Base-by-base conservation (phyloP, 768 basidiomycete species). In the Mycena latifolia region DNA sequence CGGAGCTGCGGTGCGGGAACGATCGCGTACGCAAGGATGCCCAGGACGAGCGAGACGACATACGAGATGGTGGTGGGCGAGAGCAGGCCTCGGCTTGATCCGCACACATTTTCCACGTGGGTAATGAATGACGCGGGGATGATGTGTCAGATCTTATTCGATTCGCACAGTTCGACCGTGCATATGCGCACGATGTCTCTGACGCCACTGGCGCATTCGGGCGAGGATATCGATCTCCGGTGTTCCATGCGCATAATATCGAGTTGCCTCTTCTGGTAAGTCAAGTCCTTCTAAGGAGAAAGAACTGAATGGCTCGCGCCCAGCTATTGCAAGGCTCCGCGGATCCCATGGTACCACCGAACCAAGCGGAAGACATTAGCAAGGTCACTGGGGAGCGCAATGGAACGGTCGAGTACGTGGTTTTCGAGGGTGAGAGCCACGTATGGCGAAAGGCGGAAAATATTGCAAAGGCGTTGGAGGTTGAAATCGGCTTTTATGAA, bases 401-500 rank as follows among this genome's bases (percentile, higher is more conserved):
- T 1, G 84, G 84, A 0, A 67, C 71, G 20, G 81, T 82, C 28
- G 80, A 86, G 67, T 81, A 83, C 53, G 72, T 81, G 39, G 66
- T 81, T 14, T 86, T 84, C 71, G 81, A 84, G 39, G 85, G 86
- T 15, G 85, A 88, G 70, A 84, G 85, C 2, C 84, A 86, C 65
- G 84, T 84, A 4, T 85, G 78, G 76, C 70, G 82, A 48, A 79
- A 77, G 69, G 78, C 76, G 2, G 82, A 83, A 59, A 83, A 75
- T 61, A 81, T 83, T 58, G 79, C 78, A 60, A 69, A 72, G 14
- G 79, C 82, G 18, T 65, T 85, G 28, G 79, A 83, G 65, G 69
- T 67, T 31, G 84, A 86, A 71, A 57, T 83, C 17, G 69, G 28
- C 17, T 85, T 81, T 69, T 86, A 85, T 66, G 69, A 81, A 52